A percentile compares a stretch with the other conserved stretches of the same genome.
Evolutionary conservation across 2,329 filamentous ascomycete genomes (phyloP).

Genomic region (Fusarium xyrophilum): DNA sequence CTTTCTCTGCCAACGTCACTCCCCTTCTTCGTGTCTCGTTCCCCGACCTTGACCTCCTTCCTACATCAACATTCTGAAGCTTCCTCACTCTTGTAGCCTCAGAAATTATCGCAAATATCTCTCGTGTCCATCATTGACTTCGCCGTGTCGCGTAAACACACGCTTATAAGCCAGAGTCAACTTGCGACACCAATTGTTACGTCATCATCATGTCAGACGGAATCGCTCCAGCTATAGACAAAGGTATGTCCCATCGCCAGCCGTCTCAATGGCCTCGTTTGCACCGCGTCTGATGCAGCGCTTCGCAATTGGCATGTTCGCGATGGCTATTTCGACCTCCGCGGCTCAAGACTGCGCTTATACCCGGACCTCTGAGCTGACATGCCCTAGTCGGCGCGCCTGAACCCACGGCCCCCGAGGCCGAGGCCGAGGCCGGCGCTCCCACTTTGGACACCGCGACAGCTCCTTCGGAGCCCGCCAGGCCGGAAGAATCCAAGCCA

Average conservation of each 20-base stretch:
- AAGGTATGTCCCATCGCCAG: constrained; percentile 43
- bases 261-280: constrained; percentile 15
- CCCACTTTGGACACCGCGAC: constrained; percentile 39
- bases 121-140: constrained; percentile 8
- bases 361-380: constrained; percentile 20
- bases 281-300: not conserved
- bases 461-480: constrained; percentile 31
- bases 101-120: constrained; percentile 14
- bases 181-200: constrained; percentile 40
- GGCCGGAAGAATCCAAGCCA: constrained; percentile 33
- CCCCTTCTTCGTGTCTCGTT: constrained; percentile 30
- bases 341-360: not conserved
- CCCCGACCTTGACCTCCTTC: constrained; percentile 32
- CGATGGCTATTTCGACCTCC: not conserved
- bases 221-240: constrained; percentile 46
- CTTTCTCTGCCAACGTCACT: constrained; percentile 37
- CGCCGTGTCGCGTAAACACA: constrained; percentile 14
- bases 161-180: constrained; percentile 27
- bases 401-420: constrained; percentile 41
- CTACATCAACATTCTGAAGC: constrained; percentile 27
- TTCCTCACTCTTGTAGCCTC: constrained; percentile 6
- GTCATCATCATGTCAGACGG: constrained; percentile 48
- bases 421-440: constrained; percentile 41
- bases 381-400: constrained; percentile 42
- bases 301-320: constrained; percentile 27